phyloP scores from a whole-genome alignment of 768 basidiomycete species.

The Suillus paluster region DNA sequence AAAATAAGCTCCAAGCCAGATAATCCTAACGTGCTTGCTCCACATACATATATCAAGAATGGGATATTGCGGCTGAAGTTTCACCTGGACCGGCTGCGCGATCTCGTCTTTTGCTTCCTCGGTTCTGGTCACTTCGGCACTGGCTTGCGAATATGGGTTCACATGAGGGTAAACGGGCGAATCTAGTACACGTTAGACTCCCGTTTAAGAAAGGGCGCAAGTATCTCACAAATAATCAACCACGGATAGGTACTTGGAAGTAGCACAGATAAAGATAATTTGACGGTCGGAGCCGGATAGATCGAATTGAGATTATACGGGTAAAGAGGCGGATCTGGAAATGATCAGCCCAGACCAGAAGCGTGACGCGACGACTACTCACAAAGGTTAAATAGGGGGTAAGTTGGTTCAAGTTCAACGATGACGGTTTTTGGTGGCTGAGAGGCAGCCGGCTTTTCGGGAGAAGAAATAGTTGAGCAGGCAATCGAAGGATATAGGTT shows the following conservation, averaged over 20 bases:
- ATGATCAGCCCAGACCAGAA: conserved; percentile 5
- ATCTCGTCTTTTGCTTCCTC: conserved; percentile 4
- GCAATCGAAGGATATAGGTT: conserved; percentile 40
- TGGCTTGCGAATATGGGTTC: conserved; percentile 17
- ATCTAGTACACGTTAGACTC: conserved; percentile 21
- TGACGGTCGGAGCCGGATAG: conserved; percentile 32
- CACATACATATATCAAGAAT: conserved; percentile 41
- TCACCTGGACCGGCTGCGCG: conserved; percentile 13
- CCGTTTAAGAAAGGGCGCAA: background rate
- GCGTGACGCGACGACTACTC: conserved; percentile 17
- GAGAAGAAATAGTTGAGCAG: conserved; percentile 7
- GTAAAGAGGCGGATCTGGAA: conserved; percentile 44
- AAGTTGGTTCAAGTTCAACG: conserved; percentile 13
- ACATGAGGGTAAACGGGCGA: conserved; percentile 26
- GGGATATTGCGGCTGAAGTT: conserved; percentile 22
- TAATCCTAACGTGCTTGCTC: background rate
- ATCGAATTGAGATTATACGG: conserved; percentile 42
- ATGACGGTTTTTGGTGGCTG: conserved; percentile 9
- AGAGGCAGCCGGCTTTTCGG: background rate
- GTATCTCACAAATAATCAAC: conserved; percentile 41
- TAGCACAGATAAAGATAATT: conserved; percentile 12
- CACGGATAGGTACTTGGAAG: conserved; percentile 36
- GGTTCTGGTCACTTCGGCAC: conserved; percentile 12
- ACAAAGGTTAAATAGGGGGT: conserved; percentile 39
- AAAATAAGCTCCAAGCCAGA: conserved; percentile 5